These are phyloP conservation scores for Didymella arachidicola DNA, from an alignment of 2,329 filamentous ascomycete genomes.

Conservation along the genomic window DNA sequence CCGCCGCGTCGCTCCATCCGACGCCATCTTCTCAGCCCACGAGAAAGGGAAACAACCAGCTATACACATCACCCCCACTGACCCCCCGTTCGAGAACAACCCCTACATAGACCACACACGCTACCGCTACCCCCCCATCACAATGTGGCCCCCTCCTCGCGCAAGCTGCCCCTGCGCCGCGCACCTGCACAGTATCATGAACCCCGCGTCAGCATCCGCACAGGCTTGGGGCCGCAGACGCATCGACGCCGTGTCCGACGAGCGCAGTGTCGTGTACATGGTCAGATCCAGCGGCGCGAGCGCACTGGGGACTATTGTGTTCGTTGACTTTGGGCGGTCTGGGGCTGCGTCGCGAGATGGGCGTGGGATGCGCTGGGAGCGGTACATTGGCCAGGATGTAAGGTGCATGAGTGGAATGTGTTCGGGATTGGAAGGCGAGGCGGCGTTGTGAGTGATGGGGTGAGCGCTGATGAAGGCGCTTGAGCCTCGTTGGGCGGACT, in stretches of 20 bases:
- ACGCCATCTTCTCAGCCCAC: too few species aligned
- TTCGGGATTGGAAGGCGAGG: not conserved
- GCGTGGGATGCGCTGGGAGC: constrained; percentile 18
- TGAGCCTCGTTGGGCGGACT: constrained; percentile 5
- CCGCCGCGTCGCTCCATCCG: constrained; percentile 49
- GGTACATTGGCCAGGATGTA: constrained; percentile 14
- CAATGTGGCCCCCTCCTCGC: constrained; percentile 47
- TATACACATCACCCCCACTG: not conserved
- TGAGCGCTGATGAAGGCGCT: not conserved
- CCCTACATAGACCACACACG: constrained; percentile 24
- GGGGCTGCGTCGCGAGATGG: too few species aligned
- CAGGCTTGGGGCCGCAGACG: constrained; percentile 15
- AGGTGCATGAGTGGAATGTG: constrained; percentile 21
- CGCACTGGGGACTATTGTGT: constrained; percentile 39
- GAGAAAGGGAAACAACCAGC: not conserved
- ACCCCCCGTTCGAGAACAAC: not conserved
- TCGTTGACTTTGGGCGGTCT: constrained; percentile 42
- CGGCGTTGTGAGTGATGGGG: too few species aligned
- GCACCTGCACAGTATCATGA: constrained; percentile 45
- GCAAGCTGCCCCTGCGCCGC: constrained; percentile 38
- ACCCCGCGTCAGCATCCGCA: constrained; percentile 24
- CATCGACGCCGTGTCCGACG: constrained; percentile 43
- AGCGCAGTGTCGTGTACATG: constrained; percentile 47
- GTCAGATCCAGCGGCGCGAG: constrained; percentile 28
- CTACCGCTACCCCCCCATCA: constrained; percentile 42